Base-by-base conservation (phyloP, 805 yeast species). In the Candida ficus region DNA sequence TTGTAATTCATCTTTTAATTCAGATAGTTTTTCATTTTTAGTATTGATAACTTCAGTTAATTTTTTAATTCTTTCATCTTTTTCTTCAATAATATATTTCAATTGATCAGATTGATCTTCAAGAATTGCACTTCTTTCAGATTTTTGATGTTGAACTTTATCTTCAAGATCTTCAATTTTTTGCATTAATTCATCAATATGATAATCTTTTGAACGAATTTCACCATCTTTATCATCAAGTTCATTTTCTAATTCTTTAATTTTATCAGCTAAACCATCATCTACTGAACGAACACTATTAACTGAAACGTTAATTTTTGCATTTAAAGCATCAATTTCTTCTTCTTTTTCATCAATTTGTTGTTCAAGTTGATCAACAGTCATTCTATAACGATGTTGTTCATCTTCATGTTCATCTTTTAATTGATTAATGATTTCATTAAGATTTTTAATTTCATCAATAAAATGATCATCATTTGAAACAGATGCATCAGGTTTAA, bases 161-260 rank as follows among this genome's bases (percentile, higher is more conserved):
- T 49, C 49, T 3, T 45, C 41, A 29, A 47, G 39, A 20, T 43
- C 45, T 10, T 56, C 56, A 22, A 59, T 35, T 12, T 51, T 48
- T 40, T 4, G 12, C 12, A 17, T 16, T 16, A 45, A 39, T 22
- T 43, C 44, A 10, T 54, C 55, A 25, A 59, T 35, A 8, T 52
- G 49, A 16, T 52, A 39, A 11, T 50, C 51, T 37, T 41, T 48
- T 3, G 43, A 43, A n/a, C 52, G 53, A 9, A 26, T 5, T 13
- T 13, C 28, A 4, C 7, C n/a, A 26, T 26, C n/a, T 12, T n/a
- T 26, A 6, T 26, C 7, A 26, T 26, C 12, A 5, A 54, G 7
- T 10, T 48, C 52, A 23, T 42, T 37, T 2, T 44, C 46, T n/a
- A 29, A 39, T 18, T 52, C 53, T 18, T 48, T 50, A 4, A 38